Evolutionary conservation across 2,329 filamentous ascomycete genomes (phyloP).

Genomic region (Zelopaecilomyces penicillatus): DNA sequence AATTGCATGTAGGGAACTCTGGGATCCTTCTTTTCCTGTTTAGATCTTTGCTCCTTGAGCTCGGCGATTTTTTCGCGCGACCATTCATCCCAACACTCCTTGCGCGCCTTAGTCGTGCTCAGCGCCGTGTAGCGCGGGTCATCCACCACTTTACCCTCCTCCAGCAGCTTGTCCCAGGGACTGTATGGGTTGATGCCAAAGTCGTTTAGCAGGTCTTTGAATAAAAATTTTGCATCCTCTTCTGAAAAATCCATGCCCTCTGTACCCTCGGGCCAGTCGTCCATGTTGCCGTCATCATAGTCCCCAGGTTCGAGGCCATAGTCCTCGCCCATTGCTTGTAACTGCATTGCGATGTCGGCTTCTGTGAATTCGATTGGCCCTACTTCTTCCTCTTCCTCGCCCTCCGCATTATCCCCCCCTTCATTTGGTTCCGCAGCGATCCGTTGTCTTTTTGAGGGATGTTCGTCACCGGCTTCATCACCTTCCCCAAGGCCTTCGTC

Average conservation of each 20-base stretch:
- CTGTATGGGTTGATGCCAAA: constrained; percentile 76
- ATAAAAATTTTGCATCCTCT: constrained; percentile 68
- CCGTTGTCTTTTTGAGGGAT: constrained; percentile 55
- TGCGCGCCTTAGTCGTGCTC: constrained; percentile 69
- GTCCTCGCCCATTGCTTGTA: constrained; percentile 82
- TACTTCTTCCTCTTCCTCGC: constrained; percentile 35
- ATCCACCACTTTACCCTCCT: constrained; percentile 72
- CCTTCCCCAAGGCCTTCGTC: constrained; percentile 37
- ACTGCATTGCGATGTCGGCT: constrained; percentile 86
- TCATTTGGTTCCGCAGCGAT: constrained; percentile 48
- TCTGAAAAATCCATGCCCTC: constrained; percentile 64
- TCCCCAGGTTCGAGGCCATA: constrained; percentile 71
- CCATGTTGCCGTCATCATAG: constrained; percentile 57
- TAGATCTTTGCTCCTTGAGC: constrained; percentile 63
- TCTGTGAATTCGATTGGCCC: constrained; percentile 74
- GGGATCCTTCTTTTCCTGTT: constrained; percentile 74
- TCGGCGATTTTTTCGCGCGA: constrained; percentile 64
- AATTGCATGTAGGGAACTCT: constrained; percentile 74
- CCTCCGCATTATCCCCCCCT: constrained; percentile 23
- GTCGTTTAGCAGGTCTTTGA: constrained; percentile 81
- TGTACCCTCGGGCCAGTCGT: constrained; percentile 60
- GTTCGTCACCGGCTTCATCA: constrained; percentile 29
- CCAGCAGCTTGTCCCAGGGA: constrained; percentile 83
- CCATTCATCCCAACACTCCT: constrained; percentile 81
- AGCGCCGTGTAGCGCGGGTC: constrained; percentile 83